These are phyloP conservation scores for Colletotrichum scovillei DNA, from an alignment of 2,329 filamentous ascomycete genomes.

Conservation along the genomic window DNA sequence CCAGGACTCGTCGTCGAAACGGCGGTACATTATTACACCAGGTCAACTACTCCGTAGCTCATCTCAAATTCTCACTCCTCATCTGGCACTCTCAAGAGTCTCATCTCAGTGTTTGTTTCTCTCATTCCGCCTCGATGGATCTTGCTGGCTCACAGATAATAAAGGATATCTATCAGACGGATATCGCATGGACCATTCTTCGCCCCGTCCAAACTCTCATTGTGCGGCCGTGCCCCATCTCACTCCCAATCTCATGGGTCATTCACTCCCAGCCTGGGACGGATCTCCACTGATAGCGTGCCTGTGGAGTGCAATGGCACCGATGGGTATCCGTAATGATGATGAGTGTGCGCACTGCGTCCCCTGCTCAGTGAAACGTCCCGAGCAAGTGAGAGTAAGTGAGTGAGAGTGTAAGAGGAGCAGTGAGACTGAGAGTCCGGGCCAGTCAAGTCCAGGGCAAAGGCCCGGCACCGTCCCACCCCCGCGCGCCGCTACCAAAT, in stretches of 20 bases:
- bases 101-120: background rate
- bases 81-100: background rate
- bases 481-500: conserved; percentile 27
- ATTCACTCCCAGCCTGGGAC: background rate
- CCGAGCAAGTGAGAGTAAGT: background rate
- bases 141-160: background rate
- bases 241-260: background rate
- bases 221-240: background rate
- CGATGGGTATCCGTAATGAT: background rate
- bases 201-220: background rate
- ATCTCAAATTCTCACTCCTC: background rate
- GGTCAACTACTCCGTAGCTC: no score
- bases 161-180: background rate
- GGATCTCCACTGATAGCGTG: background rate
- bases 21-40: background rate
- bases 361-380: background rate
- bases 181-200: background rate
- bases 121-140: background rate
- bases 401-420: no score
- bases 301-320: background rate
- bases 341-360: background rate
- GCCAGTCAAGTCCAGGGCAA: background rate
- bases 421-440: background rate
- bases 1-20: background rate
- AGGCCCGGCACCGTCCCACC: conserved; percentile 21